A percentile compares a stretch with the other conserved stretches of the same genome.
Evolutionary conservation across 2,329 filamentous ascomycete genomes (phyloP).

Genomic region (Tothia fuscella): DNA sequence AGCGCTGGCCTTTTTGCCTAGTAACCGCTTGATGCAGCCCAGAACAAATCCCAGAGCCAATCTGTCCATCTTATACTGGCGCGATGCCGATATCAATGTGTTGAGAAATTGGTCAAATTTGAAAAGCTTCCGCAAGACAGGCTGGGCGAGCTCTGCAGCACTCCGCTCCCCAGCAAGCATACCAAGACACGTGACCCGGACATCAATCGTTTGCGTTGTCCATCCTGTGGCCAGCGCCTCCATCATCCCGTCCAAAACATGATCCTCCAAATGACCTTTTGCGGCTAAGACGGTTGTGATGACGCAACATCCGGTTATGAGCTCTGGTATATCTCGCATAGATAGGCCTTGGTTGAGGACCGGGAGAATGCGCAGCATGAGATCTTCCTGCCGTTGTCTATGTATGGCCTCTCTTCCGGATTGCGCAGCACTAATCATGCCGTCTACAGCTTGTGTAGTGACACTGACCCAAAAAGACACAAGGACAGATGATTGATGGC

Average conservation of each 20-base stretch:
- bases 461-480: slow-evolving; percentile 87
- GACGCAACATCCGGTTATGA: slow-evolving; percentile 86
- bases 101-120: slow-evolving; percentile 49
- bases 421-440: slow-evolving; percentile 63
- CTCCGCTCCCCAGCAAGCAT: slow-evolving; percentile 72
- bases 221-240: slow-evolving; percentile 68
- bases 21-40: slow-evolving; percentile 23
- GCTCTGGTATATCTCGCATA: slow-evolving; percentile 50
- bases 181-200: slow-evolving; percentile 67
- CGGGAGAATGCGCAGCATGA: slow-evolving; percentile 56
- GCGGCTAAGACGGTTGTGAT: slow-evolving; percentile 74
- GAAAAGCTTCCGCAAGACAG: slow-evolving; percentile 57
- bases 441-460: slow-evolving; percentile 72
- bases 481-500: slow-evolving; percentile 64
- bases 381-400: slow-evolving; percentile 65
- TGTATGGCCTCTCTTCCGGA: slow-evolving; percentile 69
- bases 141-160: slow-evolving; percentile 54
- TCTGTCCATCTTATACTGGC: slow-evolving; percentile 56
- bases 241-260: slow-evolving; percentile 76
- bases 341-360: slow-evolving; percentile 67
- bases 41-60: slow-evolving; percentile 61
- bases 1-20: background rate
- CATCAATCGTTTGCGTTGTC: slow-evolving; percentile 57
- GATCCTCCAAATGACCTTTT: slow-evolving; percentile 68
- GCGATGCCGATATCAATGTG: slow-evolving; percentile 49